Percentiles rank a stretch among this genome's conserved stretches.
Evolutionary conservation across 139 green algal genomes (phyloP).

Genomic region (Chlorella sp.): DNA sequence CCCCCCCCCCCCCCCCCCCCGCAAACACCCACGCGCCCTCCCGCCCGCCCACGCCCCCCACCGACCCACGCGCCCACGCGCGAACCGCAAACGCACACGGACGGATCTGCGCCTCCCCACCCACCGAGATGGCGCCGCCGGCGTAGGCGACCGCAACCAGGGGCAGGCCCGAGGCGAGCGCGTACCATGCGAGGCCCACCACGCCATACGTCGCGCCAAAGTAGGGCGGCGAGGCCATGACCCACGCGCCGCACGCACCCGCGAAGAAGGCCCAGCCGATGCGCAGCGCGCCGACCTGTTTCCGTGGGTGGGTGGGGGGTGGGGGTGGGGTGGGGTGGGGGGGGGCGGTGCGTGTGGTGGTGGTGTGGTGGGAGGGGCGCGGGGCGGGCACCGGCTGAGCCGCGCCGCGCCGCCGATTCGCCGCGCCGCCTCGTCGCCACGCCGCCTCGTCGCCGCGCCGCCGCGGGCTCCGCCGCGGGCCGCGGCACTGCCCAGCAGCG

Average conservation of each 20-base stretch:
- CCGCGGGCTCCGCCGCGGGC: not conserved
- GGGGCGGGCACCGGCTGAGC: not conserved
- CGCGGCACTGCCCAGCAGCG: not conserved
- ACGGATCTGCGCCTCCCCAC: too few species aligned
- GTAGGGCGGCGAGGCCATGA: conserved; percentile 50
- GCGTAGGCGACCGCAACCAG: conserved; percentile 69
- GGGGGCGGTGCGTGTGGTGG: not conserved
- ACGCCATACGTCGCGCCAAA: conserved; percentile 63
- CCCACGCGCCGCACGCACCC: conserved; percentile 74
- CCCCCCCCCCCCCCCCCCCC: too few species aligned
- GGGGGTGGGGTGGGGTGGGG: not conserved
- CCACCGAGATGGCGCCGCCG: conserved; percentile 42
- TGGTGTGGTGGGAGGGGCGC: not conserved
- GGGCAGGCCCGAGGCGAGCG: conserved; percentile 68
- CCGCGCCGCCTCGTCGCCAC: not conserved
- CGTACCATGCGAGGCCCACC: conserved; percentile 71
- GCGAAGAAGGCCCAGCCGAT: conserved; percentile 79
- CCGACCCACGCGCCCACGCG: too few species aligned
- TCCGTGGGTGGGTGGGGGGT: not conserved
- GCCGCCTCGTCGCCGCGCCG: not conserved
- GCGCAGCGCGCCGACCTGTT: conserved; percentile 26
- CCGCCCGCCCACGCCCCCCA: too few species aligned
- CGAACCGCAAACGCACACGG: too few species aligned
- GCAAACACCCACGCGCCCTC: too few species aligned
- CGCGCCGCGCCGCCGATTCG: not conserved